Base-by-base conservation (phyloP, 2,329 filamentous ascomycete genomes). In the Hypoxylon sp. region DNA sequence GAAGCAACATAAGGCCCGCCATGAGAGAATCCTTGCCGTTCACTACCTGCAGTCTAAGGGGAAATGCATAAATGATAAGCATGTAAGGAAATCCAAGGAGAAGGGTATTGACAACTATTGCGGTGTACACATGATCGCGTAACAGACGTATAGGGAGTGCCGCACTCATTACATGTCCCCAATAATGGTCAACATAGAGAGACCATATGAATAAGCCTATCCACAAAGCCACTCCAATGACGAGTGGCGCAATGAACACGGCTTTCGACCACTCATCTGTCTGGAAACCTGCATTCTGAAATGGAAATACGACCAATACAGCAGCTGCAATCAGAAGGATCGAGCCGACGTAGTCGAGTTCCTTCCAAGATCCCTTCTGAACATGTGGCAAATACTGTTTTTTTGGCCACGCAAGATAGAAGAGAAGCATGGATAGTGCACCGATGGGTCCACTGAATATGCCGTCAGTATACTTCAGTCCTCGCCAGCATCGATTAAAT, bases 221-320 rank as follows among this genome's bases (percentile, higher is more conserved):
- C 74, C 81, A 81, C 42, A 77, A 80, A 14, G 75, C 5, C 19
- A 79, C 37, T 4, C 83, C 83, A 1, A 79, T 22, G 5, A 81
- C 58, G 2, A 86, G 72, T 1, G 83, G 82, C 1, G 76, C 81
- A 19, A 85, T 72, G 68, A 86, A 85, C 14, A 80, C 60, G 6
- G 79, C 77, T 6, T 75, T 72, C 4, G 67, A 66, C 86, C 86
- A 89, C 42, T 78, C 73, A n/a, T 78, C 67, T 0, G 68, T 63
- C 2, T 78, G 68, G 0, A 77, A 74, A 1, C 83, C 83, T 2
- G 82, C 82, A 68, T 84, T 84, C 71, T 90, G 87, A 62, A 90
- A 88, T 1, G 87, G 80, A 70, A 88, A 89, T 0, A 89, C 85
- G 3, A 89, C 80, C 2, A 89, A 80, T 0, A 87, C 83, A 0